Evolutionary conservation across 73 alveolate genomes (phyloP).

Genomic region (Tetrahymena malaccensis): DNA sequence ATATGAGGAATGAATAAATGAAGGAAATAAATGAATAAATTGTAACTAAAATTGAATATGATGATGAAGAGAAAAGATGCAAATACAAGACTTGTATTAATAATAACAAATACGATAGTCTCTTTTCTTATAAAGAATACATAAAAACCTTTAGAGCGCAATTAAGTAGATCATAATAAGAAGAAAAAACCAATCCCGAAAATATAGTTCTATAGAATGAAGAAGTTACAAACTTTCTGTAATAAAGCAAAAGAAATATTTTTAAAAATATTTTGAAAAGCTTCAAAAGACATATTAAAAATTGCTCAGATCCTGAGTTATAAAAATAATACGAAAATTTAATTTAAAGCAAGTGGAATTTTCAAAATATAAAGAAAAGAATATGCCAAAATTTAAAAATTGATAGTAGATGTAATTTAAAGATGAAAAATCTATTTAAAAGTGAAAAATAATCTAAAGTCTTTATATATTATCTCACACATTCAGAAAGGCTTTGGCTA

Average conservation of each 20-base stretch:
- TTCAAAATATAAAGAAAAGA: not conserved
- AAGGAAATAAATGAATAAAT: no score
- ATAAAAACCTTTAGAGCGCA: no score
- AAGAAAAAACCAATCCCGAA: no score
- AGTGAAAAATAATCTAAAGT: not conserved
- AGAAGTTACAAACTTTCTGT: not conserved
- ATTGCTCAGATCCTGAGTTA: not conserved
- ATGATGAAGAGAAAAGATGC: not conserved
- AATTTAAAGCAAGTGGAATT: not conserved
- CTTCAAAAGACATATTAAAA: not conserved
- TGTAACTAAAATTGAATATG: no score
- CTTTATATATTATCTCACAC: not conserved
- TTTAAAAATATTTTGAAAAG: not conserved
- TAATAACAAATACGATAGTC: not conserved
- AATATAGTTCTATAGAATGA: not conserved
- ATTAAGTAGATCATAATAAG: no score
- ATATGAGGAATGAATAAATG: no score
- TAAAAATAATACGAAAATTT: not conserved
- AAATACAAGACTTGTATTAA: no score
- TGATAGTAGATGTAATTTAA: not conserved
- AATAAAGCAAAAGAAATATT: not conserved
- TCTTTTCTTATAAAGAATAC: not conserved
- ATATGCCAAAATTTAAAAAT: not conserved
- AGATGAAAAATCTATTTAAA: not conserved
- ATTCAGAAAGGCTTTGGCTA: not conserved